Evolutionary conservation across 2,329 filamentous ascomycete species (phyloP).

Genomic region (Oidium heveae): DNA sequence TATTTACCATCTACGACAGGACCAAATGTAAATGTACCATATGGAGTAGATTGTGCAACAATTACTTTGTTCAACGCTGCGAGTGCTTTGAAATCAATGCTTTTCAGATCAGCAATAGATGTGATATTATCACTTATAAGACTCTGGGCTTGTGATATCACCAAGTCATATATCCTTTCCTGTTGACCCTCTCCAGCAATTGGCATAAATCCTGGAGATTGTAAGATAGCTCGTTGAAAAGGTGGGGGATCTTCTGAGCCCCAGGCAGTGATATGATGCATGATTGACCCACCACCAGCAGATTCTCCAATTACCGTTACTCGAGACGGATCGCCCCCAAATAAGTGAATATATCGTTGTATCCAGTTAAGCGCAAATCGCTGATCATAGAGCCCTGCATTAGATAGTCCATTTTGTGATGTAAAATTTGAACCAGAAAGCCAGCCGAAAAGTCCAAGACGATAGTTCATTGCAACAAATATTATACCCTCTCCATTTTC

Average conservation of each 20-base stretch:
- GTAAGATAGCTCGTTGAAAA: constrained; percentile 18
- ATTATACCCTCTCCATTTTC: constrained; percentile 15
- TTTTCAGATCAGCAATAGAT: constrained; percentile 2
- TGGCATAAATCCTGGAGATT: constrained; percentile 9
- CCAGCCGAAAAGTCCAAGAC: constrained; percentile 13
- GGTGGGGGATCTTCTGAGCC: constrained; percentile 18
- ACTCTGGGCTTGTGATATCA: constrained; percentile 4
- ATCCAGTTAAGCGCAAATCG: constrained; percentile 31
- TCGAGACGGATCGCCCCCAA: constrained; percentile 25
- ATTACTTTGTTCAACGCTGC: constrained; percentile 6
- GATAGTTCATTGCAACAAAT: constrained; percentile 15
- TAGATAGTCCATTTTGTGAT: constrained; percentile 19
- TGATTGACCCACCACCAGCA: constrained; percentile 26
- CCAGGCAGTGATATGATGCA: constrained; percentile 28
- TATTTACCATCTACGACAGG: constrained; percentile 25
- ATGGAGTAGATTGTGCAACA: constrained; percentile 7
- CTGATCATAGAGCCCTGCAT: constrained; percentile 27
- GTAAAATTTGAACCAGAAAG: constrained; percentile 19
- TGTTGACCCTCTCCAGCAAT: constrained; percentile 1
- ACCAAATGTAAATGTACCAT: constrained; percentile 19
- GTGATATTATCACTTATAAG: constrained; percentile 4
- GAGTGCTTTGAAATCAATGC: constrained; percentile 3
- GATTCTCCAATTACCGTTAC: constrained; percentile 26
- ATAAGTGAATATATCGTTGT: constrained; percentile 24
- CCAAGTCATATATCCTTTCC: constrained; percentile 5